Percentiles rank a stretch among this genome's conserved stretches.
Evolutionary conservation across 1,139 yeast genomes (phyloP).

Genomic region (Ashbya aceris): DNA sequence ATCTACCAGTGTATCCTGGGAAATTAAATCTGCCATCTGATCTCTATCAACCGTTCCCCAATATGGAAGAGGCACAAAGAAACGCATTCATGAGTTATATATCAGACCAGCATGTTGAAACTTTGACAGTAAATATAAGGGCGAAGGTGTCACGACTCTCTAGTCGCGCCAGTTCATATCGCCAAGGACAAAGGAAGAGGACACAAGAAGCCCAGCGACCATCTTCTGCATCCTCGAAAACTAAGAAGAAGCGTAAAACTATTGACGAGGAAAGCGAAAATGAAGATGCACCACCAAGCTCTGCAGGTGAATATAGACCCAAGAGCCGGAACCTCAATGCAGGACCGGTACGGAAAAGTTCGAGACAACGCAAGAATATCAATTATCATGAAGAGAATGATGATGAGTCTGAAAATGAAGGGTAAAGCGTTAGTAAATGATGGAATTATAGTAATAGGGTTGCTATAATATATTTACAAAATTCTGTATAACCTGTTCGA

Average conservation of each 20-base stretch:
- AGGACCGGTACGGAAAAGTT: conserved; percentile 38
- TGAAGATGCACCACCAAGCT: conserved; percentile 5
- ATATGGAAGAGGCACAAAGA: conserved; percentile 30
- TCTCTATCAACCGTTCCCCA: conserved; percentile 47
- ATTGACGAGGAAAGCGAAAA: conserved; percentile 6
- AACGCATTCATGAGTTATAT: conserved; percentile 25
- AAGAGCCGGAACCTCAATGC: conserved; percentile 7
- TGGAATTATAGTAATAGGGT: conserved; percentile 5
- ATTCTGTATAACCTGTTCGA: neutral
- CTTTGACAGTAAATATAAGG: conserved; percentile 21
- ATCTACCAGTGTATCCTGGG: conserved; percentile 74
- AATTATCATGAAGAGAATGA: conserved; percentile 35
- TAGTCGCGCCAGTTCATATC: conserved; percentile 24
- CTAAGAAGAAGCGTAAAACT: conserved; percentile 6
- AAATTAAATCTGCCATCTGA: conserved; percentile 60
- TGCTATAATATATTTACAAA: conserved; percentile 2
- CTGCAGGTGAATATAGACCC: conserved; percentile 11
- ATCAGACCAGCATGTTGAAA: conserved; percentile 15
- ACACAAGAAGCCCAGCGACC: conserved; percentile 18
- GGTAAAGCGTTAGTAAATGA: conserved; percentile 5
- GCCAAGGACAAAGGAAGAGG: conserved; percentile 25
- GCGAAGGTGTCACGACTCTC: conserved; percentile 21
- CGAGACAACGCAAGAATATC: conserved; percentile 34
- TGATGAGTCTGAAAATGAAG: conserved; percentile 22
- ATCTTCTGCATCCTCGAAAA: conserved; percentile 6